Conservation (phyloP, 345 rosid genomes). For the Orychophragmus violaceus region DNA sequence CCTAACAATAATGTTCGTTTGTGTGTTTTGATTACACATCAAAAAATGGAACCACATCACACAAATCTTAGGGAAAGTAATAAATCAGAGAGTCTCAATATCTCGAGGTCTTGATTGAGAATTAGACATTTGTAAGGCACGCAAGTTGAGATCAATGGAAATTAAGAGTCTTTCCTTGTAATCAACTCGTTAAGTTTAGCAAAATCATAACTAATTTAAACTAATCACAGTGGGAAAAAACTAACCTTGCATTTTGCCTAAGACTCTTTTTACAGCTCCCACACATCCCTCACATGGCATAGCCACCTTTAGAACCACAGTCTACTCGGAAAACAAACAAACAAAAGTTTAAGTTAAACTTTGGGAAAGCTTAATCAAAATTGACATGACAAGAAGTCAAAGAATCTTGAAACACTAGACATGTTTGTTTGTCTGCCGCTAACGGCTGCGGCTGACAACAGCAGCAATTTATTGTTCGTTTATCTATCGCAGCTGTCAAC, state of each 20-base stretch:
- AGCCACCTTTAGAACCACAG: conserved; percentile 71
- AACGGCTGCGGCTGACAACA: too few relatives aligned
- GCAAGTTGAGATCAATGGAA: background rate
- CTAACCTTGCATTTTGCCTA: conserved; percentile 88
- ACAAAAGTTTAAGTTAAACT: background rate
- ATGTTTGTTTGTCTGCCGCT: too few relatives aligned
- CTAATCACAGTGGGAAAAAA: too few relatives aligned
- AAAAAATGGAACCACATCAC: background rate
- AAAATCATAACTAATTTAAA: too few relatives aligned
- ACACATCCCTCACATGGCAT: conserved; percentile 82
- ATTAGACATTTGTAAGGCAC: too few relatives aligned
- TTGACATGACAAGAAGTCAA: background rate
- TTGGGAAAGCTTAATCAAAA: background rate
- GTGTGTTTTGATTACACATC: background rate
- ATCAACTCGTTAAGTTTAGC: background rate
- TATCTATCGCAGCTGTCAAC: too few relatives aligned
- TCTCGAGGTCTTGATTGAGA: background rate
- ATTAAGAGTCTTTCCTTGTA: background rate
- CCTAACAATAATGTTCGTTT: conserved; percentile 30
- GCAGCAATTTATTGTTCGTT: too few relatives aligned
- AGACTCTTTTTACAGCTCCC: conserved; percentile 83
- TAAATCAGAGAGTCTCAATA: background rate
- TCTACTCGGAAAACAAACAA: conserved; percentile 39
- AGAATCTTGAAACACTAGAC: background rate
- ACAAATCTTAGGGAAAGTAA: background rate